These are phyloP conservation scores for Neopestalotiopsis clavispora DNA, from an alignment of 2,329 filamentous ascomycete species.

Conservation along the genomic window DNA sequence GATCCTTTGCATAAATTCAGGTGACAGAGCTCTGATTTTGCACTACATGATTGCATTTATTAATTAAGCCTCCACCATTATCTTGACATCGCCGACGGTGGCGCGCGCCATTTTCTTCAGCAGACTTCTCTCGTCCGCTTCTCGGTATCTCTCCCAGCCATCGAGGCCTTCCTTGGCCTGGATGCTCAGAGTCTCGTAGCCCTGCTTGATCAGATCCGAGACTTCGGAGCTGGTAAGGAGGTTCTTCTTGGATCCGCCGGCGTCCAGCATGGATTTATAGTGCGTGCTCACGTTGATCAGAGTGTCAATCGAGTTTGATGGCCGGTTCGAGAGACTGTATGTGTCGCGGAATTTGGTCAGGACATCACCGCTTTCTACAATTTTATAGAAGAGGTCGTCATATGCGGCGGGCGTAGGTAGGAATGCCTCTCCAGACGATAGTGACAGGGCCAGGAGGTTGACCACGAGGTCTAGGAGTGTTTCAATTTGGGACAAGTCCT, in stretches of 20 bases:
- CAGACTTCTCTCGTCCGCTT: conserved; percentile 82
- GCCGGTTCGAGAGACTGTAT: conserved; percentile 65
- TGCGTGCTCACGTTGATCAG: conserved; percentile 83
- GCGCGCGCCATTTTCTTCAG: conserved; percentile 87
- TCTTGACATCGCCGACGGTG: conserved; percentile 67
- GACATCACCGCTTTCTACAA: conserved; percentile 88
- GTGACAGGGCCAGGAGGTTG: conserved; percentile 80
- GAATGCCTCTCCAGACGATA: conserved; percentile 89
- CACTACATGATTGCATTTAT: not conserved
- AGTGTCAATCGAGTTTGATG: conserved; percentile 78
- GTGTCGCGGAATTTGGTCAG: conserved; percentile 81
- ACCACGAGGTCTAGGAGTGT: conserved; percentile 78
- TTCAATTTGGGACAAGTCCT: conserved; percentile 69
- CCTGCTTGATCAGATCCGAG: conserved; percentile 90
- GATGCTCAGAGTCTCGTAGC: conserved; percentile 93
- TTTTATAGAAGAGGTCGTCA: conserved; percentile 97
- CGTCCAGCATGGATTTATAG: conserved; percentile 78
- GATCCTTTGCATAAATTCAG: not conserved
- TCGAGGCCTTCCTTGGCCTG: conserved; percentile 87
- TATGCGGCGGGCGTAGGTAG: conserved; percentile 86
- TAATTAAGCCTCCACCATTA: conserved; percentile 47
- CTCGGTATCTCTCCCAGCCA: conserved; percentile 83
- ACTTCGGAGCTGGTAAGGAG: conserved; percentile 80
- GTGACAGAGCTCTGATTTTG: not conserved
- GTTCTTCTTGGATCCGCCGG: conserved; percentile 62